These are phyloP conservation scores for Solanum tarijense DNA, from an alignment of 257 asterid genomes.

Conservation along the genomic window DNA sequence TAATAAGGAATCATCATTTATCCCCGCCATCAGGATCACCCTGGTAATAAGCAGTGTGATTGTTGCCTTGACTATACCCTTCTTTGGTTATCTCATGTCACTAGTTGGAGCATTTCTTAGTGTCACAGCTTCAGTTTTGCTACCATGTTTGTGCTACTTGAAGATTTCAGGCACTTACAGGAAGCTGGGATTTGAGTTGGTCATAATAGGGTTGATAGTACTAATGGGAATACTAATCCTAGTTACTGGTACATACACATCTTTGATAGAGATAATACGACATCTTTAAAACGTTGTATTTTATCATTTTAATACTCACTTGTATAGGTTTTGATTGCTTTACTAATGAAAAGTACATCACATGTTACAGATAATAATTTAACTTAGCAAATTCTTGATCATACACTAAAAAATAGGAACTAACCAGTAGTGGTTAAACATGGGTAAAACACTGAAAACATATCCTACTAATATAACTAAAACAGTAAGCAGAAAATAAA, in stretches of 20 bases:
- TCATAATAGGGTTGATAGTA: slow-evolving; percentile 30
- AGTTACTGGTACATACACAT: slow-evolving; percentile 51
- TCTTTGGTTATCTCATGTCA: slow-evolving; percentile 65
- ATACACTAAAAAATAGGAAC: no score
- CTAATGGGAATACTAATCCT: slow-evolving; percentile 37
- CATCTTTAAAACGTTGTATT: no score
- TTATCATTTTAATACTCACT: no score
- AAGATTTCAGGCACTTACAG: slow-evolving; percentile 55
- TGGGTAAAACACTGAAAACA: no score
- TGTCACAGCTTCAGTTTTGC: slow-evolving; percentile 43
- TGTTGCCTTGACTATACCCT: slow-evolving; percentile 34
- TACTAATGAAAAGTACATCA: no score
- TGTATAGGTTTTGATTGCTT: no score
- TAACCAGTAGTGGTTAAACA: no score
- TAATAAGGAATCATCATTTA: slow-evolving; percentile 5
- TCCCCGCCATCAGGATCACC: neutral
- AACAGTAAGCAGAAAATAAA: no score
- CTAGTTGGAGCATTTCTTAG: slow-evolving; percentile 80
- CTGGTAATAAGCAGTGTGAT: slow-evolving; percentile 45
- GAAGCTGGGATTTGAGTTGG: slow-evolving; percentile 21
- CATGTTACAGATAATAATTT: no score
- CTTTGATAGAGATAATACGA: slow-evolving; percentile 2
- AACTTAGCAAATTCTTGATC: no score
- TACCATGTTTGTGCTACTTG: slow-evolving; percentile 73
- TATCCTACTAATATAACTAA: no score